Evolutionary conservation across 352 stramenopile species (phyloP).

Genomic region (Pythium insidiosum): DNA sequence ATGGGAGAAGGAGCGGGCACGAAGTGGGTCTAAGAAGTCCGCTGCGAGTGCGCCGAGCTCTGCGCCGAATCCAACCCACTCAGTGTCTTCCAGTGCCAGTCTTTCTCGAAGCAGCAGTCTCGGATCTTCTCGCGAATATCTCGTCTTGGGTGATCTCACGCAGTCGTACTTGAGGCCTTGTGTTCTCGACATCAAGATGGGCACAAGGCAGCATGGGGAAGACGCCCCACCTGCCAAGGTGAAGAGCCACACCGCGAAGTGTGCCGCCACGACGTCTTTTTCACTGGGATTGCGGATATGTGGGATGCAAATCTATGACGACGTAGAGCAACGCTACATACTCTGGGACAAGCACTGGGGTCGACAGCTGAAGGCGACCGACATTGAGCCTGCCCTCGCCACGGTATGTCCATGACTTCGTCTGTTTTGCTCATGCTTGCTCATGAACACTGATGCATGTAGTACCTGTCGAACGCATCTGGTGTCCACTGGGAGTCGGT

Average conservation of each 20-base stretch:
- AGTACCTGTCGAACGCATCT: constrained; percentile 54
- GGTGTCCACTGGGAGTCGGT: constrained; percentile 39
- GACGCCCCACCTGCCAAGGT: constrained; percentile 59
- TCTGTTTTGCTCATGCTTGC: not conserved
- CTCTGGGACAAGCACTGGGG: constrained; percentile 81
- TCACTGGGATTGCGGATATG: constrained; percentile 61
- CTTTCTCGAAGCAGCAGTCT: no score
- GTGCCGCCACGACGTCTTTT: constrained; percentile 61
- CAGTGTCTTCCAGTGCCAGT: not conserved
- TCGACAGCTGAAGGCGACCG: constrained; percentile 32
- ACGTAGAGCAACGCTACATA: constrained; percentile 43
- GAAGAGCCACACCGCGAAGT: constrained; percentile 66
- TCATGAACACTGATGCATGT: not conserved
- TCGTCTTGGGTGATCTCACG: constrained; percentile 69
- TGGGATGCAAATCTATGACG: constrained; percentile 77
- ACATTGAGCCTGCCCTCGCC: constrained; percentile 54
- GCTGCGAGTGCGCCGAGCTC: constrained; percentile 11
- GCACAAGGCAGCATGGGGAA: constrained; percentile 64
- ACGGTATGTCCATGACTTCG: constrained; percentile 26
- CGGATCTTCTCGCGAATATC: constrained; percentile 44
- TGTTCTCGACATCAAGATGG: constrained; percentile 81
- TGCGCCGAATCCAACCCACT: constrained; percentile 1
- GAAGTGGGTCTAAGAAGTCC: no score
- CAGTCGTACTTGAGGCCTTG: constrained; percentile 48
- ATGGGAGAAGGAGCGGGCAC: constrained; percentile 47